Base-by-base conservation (phyloP, 805 yeast species). In the Yarrowia yakushimensis region DNA sequence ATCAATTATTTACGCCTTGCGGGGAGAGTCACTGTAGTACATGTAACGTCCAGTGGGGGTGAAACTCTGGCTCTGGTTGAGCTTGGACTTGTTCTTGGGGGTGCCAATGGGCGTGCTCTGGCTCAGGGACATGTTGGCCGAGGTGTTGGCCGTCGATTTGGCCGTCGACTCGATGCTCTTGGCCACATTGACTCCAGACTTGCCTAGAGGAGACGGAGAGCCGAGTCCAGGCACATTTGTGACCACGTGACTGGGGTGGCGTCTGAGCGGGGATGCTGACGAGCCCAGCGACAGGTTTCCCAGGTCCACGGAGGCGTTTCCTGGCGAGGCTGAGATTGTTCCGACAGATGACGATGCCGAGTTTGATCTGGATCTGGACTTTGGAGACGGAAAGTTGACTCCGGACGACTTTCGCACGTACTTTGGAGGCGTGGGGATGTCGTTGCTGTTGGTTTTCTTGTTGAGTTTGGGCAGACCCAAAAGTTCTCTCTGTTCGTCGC, bases 381-480 rank as follows among this genome's bases (percentile, higher is more conserved):
- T 27, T 1, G 48, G 46, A 0, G 37, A 18, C 2, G 61, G 61
- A 15, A 55, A 55, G 36, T 39, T 39, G 48, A 17, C 2, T 48
- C 61, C 2, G 61, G 61, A n/a, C 18, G 61, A 55, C 23, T 55
- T 25, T 3, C 61, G 48, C 15, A 41, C 46, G 57, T 63, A 65
- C 36, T 63, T 41, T n/a, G 71, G 71, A 25, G 71, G 68, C 10
- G 68, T 65, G 37, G 69, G 69, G 13, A 39, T 13, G 37, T 28
- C 13, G 7, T 54, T 54, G 13, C 18, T 3, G 13, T 36, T 17
- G 42, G 61, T 17, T 66, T 59, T 28, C 7, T 62, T 64, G 7
- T 69, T 65, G 7, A 70, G 63, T 2, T 65, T 70, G 5, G 73
- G 72, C 43, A 70, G 61, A 2, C 75, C 65, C 66, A 71, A 42